Evolutionary conservation across 140 eudicot genomes (phyloP).

Genomic region (Oenanthe javanica): DNA sequence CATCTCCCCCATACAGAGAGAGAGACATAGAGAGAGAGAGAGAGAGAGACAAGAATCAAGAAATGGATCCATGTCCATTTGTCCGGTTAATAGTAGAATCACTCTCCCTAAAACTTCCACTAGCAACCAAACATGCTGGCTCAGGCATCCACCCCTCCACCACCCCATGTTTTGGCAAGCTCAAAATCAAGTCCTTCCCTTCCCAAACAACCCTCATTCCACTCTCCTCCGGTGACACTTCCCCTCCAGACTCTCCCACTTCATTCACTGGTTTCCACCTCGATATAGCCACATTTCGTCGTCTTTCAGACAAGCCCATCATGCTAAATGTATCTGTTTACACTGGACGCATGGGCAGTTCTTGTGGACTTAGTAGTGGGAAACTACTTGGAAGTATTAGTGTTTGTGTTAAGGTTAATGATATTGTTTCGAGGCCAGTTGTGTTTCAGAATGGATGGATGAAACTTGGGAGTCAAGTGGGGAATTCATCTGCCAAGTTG

Average conservation of each 20-base stretch:
- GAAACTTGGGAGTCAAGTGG: conserved; percentile 40
- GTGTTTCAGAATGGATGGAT: conserved; percentile 85
- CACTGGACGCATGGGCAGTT: conserved; percentile 63
- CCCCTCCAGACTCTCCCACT: conserved; percentile 44
- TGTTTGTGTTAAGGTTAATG: conserved; percentile 33
- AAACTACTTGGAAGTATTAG: conserved; percentile 52
- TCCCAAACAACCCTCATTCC: conserved; percentile 75
- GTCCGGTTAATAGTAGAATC: conserved; percentile 73
- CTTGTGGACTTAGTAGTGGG: conserved; percentile 56
- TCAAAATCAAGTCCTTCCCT: conserved; percentile 50
- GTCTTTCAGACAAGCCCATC: conserved; percentile 48
- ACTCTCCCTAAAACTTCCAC: conserved; percentile 59
- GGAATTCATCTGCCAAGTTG: conserved; percentile 39
- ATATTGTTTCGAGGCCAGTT: conserved; percentile 29
- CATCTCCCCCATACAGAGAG: neutral
- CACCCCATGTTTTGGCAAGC: conserved; percentile 75
- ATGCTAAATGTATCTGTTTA: conserved; percentile 47
- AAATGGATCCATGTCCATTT: conserved; percentile 97
- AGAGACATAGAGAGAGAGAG: neutral
- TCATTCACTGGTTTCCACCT: conserved; percentile 59
- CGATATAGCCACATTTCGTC: conserved; percentile 63
- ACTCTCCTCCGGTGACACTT: conserved; percentile 23
- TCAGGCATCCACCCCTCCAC: conserved; percentile 65
- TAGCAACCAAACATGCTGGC: conserved; percentile 45
- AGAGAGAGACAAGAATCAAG: neutral